Percentiles rank a stretch among this genome's conserved stretches.
Conservation (phyloP, 805 yeast genomes). For the Saccharomycopsis lassenensis region DNA sequence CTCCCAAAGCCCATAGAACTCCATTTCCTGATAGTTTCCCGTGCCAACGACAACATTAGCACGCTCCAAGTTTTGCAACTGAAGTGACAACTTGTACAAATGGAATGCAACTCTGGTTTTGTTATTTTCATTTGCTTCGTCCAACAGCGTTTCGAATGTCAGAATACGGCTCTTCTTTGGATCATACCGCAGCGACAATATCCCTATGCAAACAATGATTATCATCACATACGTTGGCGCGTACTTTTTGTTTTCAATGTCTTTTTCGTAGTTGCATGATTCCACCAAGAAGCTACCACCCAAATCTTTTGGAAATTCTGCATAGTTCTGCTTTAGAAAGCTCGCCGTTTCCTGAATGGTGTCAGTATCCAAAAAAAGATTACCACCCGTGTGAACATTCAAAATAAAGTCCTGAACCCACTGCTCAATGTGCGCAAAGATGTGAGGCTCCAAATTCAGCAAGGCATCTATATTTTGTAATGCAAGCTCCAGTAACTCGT, state of each 20-base stretch:
- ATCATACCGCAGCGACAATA: conserved; percentile 11
- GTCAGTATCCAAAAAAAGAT: conserved; percentile 13
- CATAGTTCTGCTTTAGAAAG: conserved; percentile 2
- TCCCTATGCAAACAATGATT: conserved; percentile 4
- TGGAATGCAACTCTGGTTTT: conserved; percentile 8
- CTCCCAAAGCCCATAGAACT: conserved; percentile 15
- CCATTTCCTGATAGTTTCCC: conserved; percentile 2
- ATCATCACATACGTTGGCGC: conserved; percentile 11
- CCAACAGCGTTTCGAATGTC: conserved; percentile 6
- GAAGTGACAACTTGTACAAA: conserved; percentile 8
- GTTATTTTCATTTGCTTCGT: conserved; percentile 7
- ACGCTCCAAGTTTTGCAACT: conserved; percentile 1
- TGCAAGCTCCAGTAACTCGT: no score
- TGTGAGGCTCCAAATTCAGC: conserved; percentile 12
- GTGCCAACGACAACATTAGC: not conserved
- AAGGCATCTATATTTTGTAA: no score
- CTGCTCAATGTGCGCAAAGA: conserved; percentile 8
- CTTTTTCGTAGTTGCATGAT: conserved; percentile 2
- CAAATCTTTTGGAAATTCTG: conserved; percentile 2
- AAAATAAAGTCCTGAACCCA: conserved; percentile 15
- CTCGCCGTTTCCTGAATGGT: conserved; percentile 6
- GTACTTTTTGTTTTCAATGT: not conserved
- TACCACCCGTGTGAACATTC: conserved; percentile 17
- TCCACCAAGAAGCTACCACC: conserved; percentile 11
- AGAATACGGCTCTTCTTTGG: conserved; percentile 7